Conservation (phyloP, 2,329 filamentous ascomycete genomes). For the Pseudogymnoascus sp. region DNA sequence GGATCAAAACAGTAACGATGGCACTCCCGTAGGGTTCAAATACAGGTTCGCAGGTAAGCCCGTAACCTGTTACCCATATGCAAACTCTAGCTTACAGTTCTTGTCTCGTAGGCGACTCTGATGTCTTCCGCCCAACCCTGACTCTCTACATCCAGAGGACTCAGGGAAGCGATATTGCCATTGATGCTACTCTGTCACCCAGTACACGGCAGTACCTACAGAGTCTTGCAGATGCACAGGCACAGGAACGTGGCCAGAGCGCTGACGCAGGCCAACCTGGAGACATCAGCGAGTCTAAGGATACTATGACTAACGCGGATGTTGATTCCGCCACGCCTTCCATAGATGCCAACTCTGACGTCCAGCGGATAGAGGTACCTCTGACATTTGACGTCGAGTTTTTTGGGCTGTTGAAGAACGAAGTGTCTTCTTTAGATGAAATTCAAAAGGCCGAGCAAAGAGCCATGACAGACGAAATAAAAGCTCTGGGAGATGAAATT, state of each 20-base stretch:
- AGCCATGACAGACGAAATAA: constrained; percentile 56
- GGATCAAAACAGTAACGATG: constrained; percentile 13
- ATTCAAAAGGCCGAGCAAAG: constrained; percentile 57
- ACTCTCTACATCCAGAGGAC: constrained; percentile 61
- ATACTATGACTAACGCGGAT: not conserved
- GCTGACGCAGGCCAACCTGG: not conserved
- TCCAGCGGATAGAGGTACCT: constrained; percentile 60
- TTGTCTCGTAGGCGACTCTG: constrained; percentile 30
- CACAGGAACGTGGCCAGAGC: not conserved
- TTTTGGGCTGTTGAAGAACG: constrained; percentile 66
- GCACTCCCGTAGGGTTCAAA: constrained; percentile 37
- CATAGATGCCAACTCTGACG: constrained; percentile 7
- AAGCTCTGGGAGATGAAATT: constrained; percentile 56
- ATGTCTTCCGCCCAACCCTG: constrained; percentile 57
- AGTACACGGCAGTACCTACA: constrained; percentile 55
- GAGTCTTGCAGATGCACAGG: constrained; percentile 25
- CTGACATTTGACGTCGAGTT: constrained; percentile 72
- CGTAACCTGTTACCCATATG: not conserved
- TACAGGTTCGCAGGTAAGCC: constrained; percentile 48
- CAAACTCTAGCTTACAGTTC: not conserved
- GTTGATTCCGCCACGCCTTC: not conserved
- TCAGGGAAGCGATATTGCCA: constrained; percentile 49
- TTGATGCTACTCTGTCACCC: constrained; percentile 56
- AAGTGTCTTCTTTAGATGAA: constrained; percentile 61
- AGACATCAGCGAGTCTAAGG: not conserved